These are phyloP conservation scores for Aspergillus coremiiformis DNA, from an alignment of 495 filamentous ascomycete species.

Conservation along the genomic window DNA sequence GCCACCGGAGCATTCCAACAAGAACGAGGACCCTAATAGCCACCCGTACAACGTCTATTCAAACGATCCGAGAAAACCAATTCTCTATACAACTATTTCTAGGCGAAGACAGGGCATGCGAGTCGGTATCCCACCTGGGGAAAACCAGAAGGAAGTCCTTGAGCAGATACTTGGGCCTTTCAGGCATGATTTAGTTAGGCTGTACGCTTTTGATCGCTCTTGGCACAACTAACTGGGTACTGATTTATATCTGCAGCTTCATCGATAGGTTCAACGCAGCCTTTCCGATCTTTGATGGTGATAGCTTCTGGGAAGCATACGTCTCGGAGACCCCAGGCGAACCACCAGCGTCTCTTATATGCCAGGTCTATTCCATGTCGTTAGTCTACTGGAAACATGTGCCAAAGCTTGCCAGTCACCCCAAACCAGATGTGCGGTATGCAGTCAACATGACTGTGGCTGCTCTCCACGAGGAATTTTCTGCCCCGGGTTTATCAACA, in stretches of 20 bases:
- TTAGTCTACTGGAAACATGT: slow-evolving; percentile 46
- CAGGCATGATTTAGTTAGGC: slow-evolving; percentile 42
- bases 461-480: slow-evolving; percentile 46
- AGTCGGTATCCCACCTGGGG: slow-evolving; percentile 40
- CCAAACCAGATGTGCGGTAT: slow-evolving; percentile 44
- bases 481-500: slow-evolving; percentile 43
- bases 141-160: slow-evolving; percentile 47
- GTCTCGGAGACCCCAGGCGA: slow-evolving; percentile 34
- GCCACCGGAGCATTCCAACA: slow-evolving; percentile 34
- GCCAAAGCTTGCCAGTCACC: slow-evolving; percentile 36
- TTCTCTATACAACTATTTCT: slow-evolving; percentile 42
- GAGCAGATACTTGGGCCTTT: slow-evolving; percentile 49
- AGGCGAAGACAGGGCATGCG: slow-evolving; percentile 41
- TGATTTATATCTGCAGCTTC: slow-evolving; percentile 30
- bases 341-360: slow-evolving; percentile 46
- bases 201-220: slow-evolving; percentile 28
- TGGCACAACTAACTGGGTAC: not conserved
- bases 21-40: slow-evolving; percentile 33
- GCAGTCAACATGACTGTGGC: slow-evolving; percentile 46
- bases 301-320: slow-evolving; percentile 40
- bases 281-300: slow-evolving; percentile 49
- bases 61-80: slow-evolving; percentile 41
- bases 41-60: slow-evolving; percentile 46
- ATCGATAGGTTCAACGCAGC: slow-evolving; percentile 45
- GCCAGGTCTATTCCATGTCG: slow-evolving; percentile 46